Percentiles rank a stretch among this genome's conserved stretches.
phyloP scores from a whole-genome alignment of 2,329 filamentous ascomycete species.

The Orbilia blumenaviensis region DNA sequence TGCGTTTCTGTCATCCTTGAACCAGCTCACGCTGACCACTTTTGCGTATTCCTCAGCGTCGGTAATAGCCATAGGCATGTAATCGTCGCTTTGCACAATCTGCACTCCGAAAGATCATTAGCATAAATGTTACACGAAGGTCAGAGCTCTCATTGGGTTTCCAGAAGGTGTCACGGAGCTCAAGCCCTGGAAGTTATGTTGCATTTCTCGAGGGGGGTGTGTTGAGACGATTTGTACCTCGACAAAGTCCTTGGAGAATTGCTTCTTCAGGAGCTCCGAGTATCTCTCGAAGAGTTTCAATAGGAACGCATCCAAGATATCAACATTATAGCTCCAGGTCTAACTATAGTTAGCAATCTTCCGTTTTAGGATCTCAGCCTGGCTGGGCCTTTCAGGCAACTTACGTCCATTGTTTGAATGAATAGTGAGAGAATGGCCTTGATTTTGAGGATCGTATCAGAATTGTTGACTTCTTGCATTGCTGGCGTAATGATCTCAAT shows the following conservation, averaged over 20 bases:
- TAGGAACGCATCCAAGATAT: slow-evolving; percentile 81
- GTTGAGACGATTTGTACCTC: slow-evolving; percentile 68
- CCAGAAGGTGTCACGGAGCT: slow-evolving; percentile 26
- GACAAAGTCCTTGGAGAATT: slow-evolving; percentile 95
- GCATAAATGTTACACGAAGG: slow-evolving; percentile 40
- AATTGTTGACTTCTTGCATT: slow-evolving; percentile 81
- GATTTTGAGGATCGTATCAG: slow-evolving; percentile 89
- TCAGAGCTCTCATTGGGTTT: slow-evolving; percentile 13
- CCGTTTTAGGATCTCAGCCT: not conserved
- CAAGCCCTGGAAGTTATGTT: slow-evolving; percentile 33
- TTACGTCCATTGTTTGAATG: slow-evolving; percentile 95
- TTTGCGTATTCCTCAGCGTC: slow-evolving; percentile 92
- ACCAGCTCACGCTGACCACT: slow-evolving; percentile 96
- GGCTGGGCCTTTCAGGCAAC: slow-evolving; percentile 55
- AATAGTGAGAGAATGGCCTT: slow-evolving; percentile 93
- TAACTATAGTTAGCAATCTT: slow-evolving; percentile 60
- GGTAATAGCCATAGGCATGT: slow-evolving; percentile 99
- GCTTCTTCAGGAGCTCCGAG: slow-evolving; percentile 84
- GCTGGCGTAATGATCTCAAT: slow-evolving; percentile 83
- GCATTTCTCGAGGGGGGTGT: slow-evolving; percentile 1
- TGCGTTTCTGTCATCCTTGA: slow-evolving; percentile 79
- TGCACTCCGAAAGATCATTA: slow-evolving; percentile 56
- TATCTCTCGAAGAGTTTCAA: slow-evolving; percentile 94
- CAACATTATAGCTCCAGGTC: slow-evolving; percentile 89
- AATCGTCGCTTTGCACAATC: slow-evolving; percentile 90